Base-by-base conservation (phyloP, 1,139 yeast genomes). In the Hansenula sp. region DNA sequence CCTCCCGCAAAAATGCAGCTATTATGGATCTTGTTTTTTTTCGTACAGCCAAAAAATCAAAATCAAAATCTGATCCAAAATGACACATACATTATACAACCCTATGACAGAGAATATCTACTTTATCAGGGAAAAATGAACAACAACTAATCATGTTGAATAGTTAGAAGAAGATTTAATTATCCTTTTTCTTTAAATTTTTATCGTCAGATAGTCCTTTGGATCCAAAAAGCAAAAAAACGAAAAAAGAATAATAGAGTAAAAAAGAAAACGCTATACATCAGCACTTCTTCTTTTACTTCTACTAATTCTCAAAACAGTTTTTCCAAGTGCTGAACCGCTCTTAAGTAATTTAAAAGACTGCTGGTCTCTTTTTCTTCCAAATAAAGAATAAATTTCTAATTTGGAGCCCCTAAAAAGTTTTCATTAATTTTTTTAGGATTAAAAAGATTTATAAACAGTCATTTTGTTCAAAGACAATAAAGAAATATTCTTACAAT, bases 161-260 rank as follows among this genome's bases (percentile, higher is more conserved):
- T 25, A 33, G 28, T 25, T 12, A 25, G 35, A 25, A 33, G 35
- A 33, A 33, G 35, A 33, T 33, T 33, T 33, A 24, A 33, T 18
- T 33, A 33, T 33, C 35, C 28, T 33, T 33, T 33, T 33, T 33
- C 27, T 21, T 21, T 32, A 16, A 24, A 21, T 14, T 21, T 19
- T 31, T 13, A 18, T 3, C 6, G 18, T 20, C 11, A 3, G 9
- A n/a, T 9, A 14, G 6, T 18, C 31, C 17, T 29, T 29, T 8
- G 6, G 5, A 28, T 6, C 5, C 29, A 16, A 28, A 14, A 9
- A 28, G 4, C 22, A 18, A 30, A 3, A 3, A 21, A n/a, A 14
- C 3, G 6, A 8, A 8, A 8, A 11, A 25, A 13, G 27, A n/a
- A n/a, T n/a, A n/a, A n/a, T n/a, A n/a, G n/a, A n/a, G n/a, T n/a